Evolutionary conservation across 345 rosid genomes (phyloP), one percentile per base, ranked within the genome.

Genomic region (Sisymbrium altissimum): DNA sequence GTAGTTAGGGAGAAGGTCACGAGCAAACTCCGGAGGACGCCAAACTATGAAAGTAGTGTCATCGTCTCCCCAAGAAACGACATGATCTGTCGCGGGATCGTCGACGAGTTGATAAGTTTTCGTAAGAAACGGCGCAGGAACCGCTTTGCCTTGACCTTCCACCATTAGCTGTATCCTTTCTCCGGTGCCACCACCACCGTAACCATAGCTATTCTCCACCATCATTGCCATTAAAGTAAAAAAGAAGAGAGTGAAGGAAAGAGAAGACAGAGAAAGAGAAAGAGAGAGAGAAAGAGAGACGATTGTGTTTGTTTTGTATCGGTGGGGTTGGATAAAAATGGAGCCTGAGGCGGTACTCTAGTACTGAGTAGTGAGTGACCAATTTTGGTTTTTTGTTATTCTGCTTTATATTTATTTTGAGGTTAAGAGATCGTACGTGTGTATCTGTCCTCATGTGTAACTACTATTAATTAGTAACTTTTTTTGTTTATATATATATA

Each of bases 91-190:
- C 73, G 80, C 1, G 9, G 93, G 94, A 79, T 95, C 99, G 63
- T 95, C 98, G 0, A 92, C 99, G 6, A 95, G 88, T 29, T 92
- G 98, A 78, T 95, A 95, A 2, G 99, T 95, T 82, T 95, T 95
- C 0, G 97, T 95, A 52, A 95, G 86, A 71, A 95, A 95, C 9
- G 99, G 99, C 1, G 99, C 97, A 0, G 99, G 98, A 21, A 95
- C 97, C 9, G 94, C 85, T 41, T 90, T 92, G 66, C 80, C 79
- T 75, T 89, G 96, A 29, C 93, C 84, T 72, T 89, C 99, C 4
- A 91, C 82, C 48, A 97, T 89, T n/a, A 89, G 80, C 35, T 92
- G 76, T 73, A 95, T 82, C 30, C 93, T 88, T 52, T 87, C 97
- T 56, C 92, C 86, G 58, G 60, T 55, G 36, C 56, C 44, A 13